These are phyloP conservation scores for Phytophthora agathidicida DNA, from an alignment of 352 stramenopile species.

Conservation along the genomic window DNA sequence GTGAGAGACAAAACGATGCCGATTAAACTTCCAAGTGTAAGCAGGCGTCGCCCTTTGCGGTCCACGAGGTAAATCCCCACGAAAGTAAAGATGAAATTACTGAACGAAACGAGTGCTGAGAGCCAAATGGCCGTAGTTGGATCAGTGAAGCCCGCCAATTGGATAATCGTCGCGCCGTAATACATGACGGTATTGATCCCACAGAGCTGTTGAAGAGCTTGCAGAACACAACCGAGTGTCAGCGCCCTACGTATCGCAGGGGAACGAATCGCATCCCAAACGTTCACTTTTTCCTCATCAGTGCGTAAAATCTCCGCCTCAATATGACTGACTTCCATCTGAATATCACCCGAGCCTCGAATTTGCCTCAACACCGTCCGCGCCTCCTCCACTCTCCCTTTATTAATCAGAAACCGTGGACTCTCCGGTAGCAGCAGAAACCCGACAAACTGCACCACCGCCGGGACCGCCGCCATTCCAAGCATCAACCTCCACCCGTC, in stretches of 20 bases:
- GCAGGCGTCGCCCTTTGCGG: conserved; percentile 24
- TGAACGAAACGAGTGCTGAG: conserved; percentile 62
- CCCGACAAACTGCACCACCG: conserved; percentile 66
- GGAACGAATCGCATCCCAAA: conserved; percentile 42
- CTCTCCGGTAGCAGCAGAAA: conserved; percentile 80
- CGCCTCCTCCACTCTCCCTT: conserved; percentile 52
- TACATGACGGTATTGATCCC: conserved; percentile 93
- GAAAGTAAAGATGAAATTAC: conserved; percentile 49
- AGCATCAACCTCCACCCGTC: conserved; percentile 87
- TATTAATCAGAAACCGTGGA: conserved; percentile 65
- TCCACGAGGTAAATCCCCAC: conserved; percentile 42
- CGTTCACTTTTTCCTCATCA: conserved; percentile 30
- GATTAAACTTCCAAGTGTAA: conserved; percentile 34
- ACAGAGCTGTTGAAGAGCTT: conserved; percentile 60
- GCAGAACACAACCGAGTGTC: conserved; percentile 56
- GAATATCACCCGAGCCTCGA: conserved; percentile 56
- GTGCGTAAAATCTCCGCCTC: conserved; percentile 51
- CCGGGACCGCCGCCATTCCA: conserved; percentile 70
- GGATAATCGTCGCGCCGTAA: conserved; percentile 84
- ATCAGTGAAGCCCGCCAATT: conserved; percentile 79
- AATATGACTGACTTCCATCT: conserved; percentile 62
- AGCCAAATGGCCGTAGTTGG: conserved; percentile 80
- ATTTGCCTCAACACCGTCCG: conserved; percentile 53
- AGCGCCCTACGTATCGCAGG: conserved; percentile 35
- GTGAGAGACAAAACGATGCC: conserved; percentile 31